Percentiles rank a stretch among this genome's conserved stretches.
These are phyloP conservation scores for Zygoascus sp. DNA, from an alignment of 1,139 yeast genomes.

Conservation along the genomic window DNA sequence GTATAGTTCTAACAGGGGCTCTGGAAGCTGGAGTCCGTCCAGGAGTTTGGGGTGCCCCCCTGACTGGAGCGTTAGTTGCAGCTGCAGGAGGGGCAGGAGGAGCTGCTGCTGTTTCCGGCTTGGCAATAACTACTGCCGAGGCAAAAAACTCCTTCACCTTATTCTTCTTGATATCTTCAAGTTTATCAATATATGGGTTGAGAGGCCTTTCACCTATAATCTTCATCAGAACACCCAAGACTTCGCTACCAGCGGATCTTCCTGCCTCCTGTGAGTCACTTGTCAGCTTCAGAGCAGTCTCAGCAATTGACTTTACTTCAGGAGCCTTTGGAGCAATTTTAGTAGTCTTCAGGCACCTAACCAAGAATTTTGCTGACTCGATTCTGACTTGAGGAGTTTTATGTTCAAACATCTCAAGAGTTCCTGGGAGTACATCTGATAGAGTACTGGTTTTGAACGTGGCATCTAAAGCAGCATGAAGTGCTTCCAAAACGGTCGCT, in stretches of 20 bases:
- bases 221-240: constrained; percentile 79
- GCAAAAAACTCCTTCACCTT: constrained; percentile 62
- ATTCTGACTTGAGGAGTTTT: constrained; percentile 82
- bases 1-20: constrained; percentile 7
- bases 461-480: constrained; percentile 61
- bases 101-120: constrained; percentile 25
- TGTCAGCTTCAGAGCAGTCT: constrained; percentile 54
- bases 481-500: constrained; percentile 66
- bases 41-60: constrained; percentile 5
- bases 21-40: background rate
- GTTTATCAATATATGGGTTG: constrained; percentile 53
- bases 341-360: constrained; percentile 57
- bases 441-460: constrained; percentile 51
- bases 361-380: constrained; percentile 61
- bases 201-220: constrained; percentile 71
- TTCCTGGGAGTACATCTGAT: constrained; percentile 58
- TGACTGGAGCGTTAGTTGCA: constrained; percentile 11
- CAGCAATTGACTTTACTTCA: constrained; percentile 58
- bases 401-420: constrained; percentile 57
- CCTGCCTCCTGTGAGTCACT: constrained; percentile 84
- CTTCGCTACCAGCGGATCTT: constrained; percentile 71
- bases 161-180: constrained; percentile 65
- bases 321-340: constrained; percentile 45
- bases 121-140: constrained; percentile 51
- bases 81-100: constrained; percentile 20